Conservation (phyloP, 2,329 filamentous ascomycete genomes). For the Cladophialophora bantiana region DNA sequence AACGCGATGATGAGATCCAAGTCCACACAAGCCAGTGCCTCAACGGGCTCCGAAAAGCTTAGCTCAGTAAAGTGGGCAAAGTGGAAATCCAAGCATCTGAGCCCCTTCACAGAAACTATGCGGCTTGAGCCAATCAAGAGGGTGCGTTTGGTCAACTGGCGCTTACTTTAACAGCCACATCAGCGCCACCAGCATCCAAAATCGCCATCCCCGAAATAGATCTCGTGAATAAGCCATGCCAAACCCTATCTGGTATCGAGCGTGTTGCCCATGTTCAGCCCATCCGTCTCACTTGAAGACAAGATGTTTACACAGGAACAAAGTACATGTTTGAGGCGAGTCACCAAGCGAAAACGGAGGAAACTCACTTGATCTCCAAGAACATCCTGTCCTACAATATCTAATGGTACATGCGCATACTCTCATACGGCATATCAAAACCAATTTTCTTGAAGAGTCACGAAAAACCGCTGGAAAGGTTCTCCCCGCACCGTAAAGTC, state of each 20-base stretch:
- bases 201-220: constrained; percentile 16
- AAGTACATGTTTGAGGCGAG: background rate
- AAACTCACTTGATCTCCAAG: background rate
- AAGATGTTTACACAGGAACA: background rate
- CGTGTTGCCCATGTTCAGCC: background rate
- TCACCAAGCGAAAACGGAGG: background rate
- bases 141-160: constrained; percentile 14
- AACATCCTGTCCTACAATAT: background rate
- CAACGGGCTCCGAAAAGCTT: constrained; percentile 31
- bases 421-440: constrained; percentile 24
- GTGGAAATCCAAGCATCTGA: background rate
- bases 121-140: constrained; percentile 12
- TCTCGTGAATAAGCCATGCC: constrained; percentile 2
- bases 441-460: constrained; percentile 34
- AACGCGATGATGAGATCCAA: background rate
- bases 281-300: constrained; percentile 11
- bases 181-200: constrained; percentile 7
- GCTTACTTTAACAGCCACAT: constrained; percentile 16
- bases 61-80: constrained; percentile 5
- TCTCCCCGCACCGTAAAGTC: constrained; percentile 28
- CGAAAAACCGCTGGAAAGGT: constrained; percentile 30
- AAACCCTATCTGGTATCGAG: background rate
- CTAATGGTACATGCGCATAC: background rate
- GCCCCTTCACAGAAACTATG: background rate
- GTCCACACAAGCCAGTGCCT: constrained; percentile 1